phyloP scores from a whole-genome alignment of 2,329 filamentous ascomycete genomes.

The Myriosclerotinia duriaeana region DNA sequence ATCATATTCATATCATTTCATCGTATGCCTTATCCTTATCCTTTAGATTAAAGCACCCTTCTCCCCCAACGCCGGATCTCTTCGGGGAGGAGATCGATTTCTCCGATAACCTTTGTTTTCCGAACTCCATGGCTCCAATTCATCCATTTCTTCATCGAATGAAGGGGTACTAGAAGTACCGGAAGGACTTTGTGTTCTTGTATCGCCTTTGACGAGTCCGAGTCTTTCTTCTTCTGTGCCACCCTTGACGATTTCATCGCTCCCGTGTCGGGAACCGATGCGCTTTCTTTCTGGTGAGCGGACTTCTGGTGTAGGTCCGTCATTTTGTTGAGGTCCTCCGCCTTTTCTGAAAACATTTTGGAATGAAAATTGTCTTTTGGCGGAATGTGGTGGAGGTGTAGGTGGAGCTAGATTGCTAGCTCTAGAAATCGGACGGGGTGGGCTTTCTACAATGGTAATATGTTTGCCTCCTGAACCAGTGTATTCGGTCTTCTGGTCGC shows the following conservation, averaged over 20 bases:
- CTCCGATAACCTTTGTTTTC: constrained; percentile 12
- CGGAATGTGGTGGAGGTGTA: constrained; percentile 58
- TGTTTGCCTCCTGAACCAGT: constrained; percentile 49
- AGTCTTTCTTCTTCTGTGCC: constrained; percentile 80
- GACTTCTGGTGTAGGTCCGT: constrained; percentile 32
- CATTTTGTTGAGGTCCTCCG: constrained; percentile 22
- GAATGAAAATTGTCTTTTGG: constrained; percentile 86
- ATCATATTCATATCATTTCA: constrained; percentile 13
- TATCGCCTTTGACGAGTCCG: constrained; percentile 78
- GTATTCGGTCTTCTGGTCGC: constrained; percentile 49
- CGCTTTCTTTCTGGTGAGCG: constrained; percentile 42
- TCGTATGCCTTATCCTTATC: neutral
- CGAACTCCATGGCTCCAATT: constrained; percentile 18
- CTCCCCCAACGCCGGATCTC: constrained; percentile 7
- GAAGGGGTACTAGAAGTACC: constrained; percentile 27
- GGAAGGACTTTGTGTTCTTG: constrained; percentile 31
- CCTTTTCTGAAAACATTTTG: constrained; percentile 67
- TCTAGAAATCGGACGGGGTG: constrained; percentile 23
- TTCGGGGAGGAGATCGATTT: constrained; percentile 9
- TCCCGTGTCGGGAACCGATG: constrained; percentile 45
- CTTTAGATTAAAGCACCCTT: constrained; percentile 11
- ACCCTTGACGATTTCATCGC: constrained; percentile 46
- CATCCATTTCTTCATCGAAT: constrained; percentile 34
- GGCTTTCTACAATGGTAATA: constrained; percentile 49
- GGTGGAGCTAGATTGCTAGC: constrained; percentile 46